phyloP scores from a whole-genome alignment of 2,329 filamentous ascomycete genomes.

The Elsinoe necatrix region DNA sequence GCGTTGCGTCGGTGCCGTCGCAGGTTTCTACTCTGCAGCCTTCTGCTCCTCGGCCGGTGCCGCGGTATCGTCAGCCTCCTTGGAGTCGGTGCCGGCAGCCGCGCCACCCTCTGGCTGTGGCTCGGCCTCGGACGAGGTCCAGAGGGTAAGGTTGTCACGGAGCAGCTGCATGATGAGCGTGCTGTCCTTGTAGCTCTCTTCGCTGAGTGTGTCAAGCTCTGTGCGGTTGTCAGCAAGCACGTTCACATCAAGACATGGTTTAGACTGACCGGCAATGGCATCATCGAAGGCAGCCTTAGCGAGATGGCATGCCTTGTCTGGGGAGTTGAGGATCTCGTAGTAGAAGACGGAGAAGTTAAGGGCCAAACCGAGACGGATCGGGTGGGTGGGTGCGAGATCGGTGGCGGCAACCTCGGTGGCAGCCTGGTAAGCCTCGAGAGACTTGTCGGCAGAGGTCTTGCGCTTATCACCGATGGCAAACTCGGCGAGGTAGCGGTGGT shows the following conservation, averaged over 20 bases:
- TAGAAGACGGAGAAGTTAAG: conserved; percentile 99
- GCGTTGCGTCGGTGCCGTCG: conserved; percentile 1
- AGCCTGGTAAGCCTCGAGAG: conserved; percentile 92
- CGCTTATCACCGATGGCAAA: conserved; percentile 91
- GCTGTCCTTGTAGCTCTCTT: conserved; percentile 99
- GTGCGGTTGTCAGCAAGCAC: conserved; percentile 23
- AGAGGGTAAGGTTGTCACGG: conserved; percentile 95
- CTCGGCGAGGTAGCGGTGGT: conserved; percentile 97
- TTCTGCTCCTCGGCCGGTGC: conserved; percentile 47
- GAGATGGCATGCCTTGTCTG: conserved; percentile 95
- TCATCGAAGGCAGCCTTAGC: conserved; percentile 95
- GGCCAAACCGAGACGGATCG: conserved; percentile 83
- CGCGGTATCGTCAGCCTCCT: conserved; percentile 48
- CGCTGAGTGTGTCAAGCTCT: conserved; percentile 94
- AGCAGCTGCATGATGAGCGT: conserved; percentile 98
- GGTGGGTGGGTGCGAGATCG: conserved; percentile 83
- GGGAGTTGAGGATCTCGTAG: conserved; percentile 98
- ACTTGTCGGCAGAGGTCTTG: conserved; percentile 88
- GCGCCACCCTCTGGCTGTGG: conserved; percentile 47
- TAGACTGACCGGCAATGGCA: conserved; percentile 75
- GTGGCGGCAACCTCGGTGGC: conserved; percentile 85
- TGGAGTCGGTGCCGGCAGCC: conserved; percentile 40
- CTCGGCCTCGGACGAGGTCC: conserved; percentile 98
- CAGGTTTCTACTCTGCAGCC: conserved; percentile 33
- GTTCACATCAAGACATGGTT: not conserved